Evolutionary conservation across 1,284 basidiomycete genomes (phyloP).

Genomic region (Ustilago sp.): DNA sequence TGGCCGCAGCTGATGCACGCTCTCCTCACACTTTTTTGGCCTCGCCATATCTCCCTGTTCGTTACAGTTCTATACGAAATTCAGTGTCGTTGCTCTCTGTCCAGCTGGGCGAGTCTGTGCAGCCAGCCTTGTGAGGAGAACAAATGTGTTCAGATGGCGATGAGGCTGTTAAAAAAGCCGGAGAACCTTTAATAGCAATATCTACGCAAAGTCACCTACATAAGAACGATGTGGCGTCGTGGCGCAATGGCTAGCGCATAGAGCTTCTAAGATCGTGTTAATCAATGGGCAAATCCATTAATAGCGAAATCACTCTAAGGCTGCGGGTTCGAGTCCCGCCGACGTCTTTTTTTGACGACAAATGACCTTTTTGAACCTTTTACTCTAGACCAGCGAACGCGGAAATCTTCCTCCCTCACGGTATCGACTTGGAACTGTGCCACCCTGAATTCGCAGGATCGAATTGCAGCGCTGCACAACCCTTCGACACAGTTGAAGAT

Average conservation of each 20-base stretch:
- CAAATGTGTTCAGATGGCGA: background rate
- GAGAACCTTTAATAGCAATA: background rate
- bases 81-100: background rate
- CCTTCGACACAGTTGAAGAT: too few species aligned
- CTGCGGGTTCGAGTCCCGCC: slow-evolving; percentile 59
- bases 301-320: slow-evolving; percentile 41
- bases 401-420: too few species aligned
- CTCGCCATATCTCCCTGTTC: background rate
- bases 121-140: background rate
- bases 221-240: slow-evolving; percentile 28
- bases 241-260: slow-evolving; percentile 60
- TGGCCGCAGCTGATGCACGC: slow-evolving; percentile 24
- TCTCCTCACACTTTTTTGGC: background rate
- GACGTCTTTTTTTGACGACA: slow-evolving; percentile 9
- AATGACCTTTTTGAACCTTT: too few species aligned
- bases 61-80: background rate
- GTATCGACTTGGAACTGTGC: too few species aligned
- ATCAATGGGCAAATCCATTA: background rate
- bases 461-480: too few species aligned
- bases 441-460: too few species aligned
- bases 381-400: too few species aligned
- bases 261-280: slow-evolving; percentile 35
- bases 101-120: background rate
- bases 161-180: too few species aligned
- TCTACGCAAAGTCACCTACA: background rate